These are phyloP conservation scores for Candida ponderosae DNA, from an alignment of 805 yeast genomes.

Conservation along the genomic window DNA sequence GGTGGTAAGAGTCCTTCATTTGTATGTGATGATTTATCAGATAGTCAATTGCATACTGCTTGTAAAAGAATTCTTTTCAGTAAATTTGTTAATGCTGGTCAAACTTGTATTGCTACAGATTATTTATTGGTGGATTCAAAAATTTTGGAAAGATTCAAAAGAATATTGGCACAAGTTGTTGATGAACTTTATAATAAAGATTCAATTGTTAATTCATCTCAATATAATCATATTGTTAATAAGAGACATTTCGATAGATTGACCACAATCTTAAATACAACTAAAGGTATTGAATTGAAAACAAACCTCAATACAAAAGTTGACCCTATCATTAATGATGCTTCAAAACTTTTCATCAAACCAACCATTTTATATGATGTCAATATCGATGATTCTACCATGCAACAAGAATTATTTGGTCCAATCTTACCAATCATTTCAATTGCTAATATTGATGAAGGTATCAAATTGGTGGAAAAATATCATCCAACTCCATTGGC, in stretches of 20 bases:
- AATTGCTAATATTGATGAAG: slow-evolving; percentile 36
- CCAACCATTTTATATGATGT: slow-evolving; percentile 72
- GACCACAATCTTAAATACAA: slow-evolving; percentile 29
- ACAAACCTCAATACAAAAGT: slow-evolving; percentile 33
- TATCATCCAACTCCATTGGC: slow-evolving; percentile 77
- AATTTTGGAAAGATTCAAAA: slow-evolving; percentile 36
- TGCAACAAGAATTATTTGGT: slow-evolving; percentile 77
- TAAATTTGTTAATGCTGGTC: slow-evolving; percentile 75
- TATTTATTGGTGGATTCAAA: slow-evolving; percentile 55
- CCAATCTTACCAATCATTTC: slow-evolving; percentile 74
- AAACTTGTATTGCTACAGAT: slow-evolving; percentile 87
- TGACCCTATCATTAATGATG: slow-evolving; percentile 28
- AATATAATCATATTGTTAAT: slow-evolving; percentile 59
- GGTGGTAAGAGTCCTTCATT: slow-evolving; percentile 93
- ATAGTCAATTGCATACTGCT: slow-evolving; percentile 34
- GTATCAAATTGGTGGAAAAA: slow-evolving; percentile 33
- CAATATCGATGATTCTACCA: slow-evolving; percentile 55
- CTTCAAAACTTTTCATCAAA: slow-evolving; percentile 39
- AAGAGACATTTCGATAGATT: slow-evolving; percentile 44
- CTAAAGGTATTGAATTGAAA: slow-evolving; percentile 37
- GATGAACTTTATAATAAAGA: slow-evolving; percentile 19
- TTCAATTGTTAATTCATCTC: slow-evolving; percentile 23
- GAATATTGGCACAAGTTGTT: slow-evolving; percentile 37
- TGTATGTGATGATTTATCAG: slow-evolving; percentile 42
- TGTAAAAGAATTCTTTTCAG: slow-evolving; percentile 73